phyloP scores from a whole-genome alignment of 2,329 filamentous ascomycete genomes.

The Apiospora koreana region DNA sequence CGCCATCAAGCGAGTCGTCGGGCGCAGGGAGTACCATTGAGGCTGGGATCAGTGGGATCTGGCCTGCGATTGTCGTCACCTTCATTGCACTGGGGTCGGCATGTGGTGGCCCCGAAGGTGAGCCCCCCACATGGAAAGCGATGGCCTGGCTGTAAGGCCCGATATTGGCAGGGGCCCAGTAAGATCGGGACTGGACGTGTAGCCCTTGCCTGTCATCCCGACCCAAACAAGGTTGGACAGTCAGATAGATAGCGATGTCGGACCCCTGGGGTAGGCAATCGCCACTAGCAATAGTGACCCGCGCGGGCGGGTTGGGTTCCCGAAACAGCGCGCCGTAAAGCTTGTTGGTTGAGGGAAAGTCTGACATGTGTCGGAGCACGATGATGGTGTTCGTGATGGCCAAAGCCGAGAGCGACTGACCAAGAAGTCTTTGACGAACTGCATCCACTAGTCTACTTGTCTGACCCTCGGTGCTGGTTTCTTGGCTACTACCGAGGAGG shows the following conservation, averaged over 20 bases:
- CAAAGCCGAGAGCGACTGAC: slow-evolving; percentile 35
- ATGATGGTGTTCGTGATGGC: slow-evolving; percentile 62
- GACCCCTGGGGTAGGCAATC: slow-evolving; percentile 59
- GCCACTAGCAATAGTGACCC: slow-evolving; percentile 82
- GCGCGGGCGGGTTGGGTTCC: slow-evolving; percentile 78
- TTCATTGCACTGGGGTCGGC: slow-evolving; percentile 9
- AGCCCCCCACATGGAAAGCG: slow-evolving; percentile 44
- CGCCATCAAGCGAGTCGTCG: slow-evolving; percentile 29
- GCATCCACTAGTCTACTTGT: slow-evolving; percentile 48
- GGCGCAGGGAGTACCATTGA: slow-evolving; percentile 65
- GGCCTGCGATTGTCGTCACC: slow-evolving; percentile 74
- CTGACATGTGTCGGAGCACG: slow-evolving; percentile 75
- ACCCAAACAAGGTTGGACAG: slow-evolving; percentile 35
- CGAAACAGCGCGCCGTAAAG: slow-evolving; percentile 76
- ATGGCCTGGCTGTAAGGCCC: slow-evolving; percentile 95
- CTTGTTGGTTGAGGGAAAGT: slow-evolving; percentile 75
- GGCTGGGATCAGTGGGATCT: slow-evolving; percentile 83
- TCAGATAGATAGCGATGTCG: slow-evolving; percentile 62
- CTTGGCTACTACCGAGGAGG: slow-evolving; percentile 32
- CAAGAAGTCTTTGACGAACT: slow-evolving; percentile 42
- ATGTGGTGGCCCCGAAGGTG: slow-evolving; percentile 16
- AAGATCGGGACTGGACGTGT: slow-evolving; percentile 90
- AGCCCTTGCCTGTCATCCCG: slow-evolving; percentile 57
- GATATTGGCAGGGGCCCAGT: slow-evolving; percentile 98
- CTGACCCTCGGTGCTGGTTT: slow-evolving; percentile 44